Percentiles rank a stretch among this genome's conserved stretches.
phyloP scores from a whole-genome alignment of 345 rosid genomes.

The Eucalyptus polybractea region DNA sequence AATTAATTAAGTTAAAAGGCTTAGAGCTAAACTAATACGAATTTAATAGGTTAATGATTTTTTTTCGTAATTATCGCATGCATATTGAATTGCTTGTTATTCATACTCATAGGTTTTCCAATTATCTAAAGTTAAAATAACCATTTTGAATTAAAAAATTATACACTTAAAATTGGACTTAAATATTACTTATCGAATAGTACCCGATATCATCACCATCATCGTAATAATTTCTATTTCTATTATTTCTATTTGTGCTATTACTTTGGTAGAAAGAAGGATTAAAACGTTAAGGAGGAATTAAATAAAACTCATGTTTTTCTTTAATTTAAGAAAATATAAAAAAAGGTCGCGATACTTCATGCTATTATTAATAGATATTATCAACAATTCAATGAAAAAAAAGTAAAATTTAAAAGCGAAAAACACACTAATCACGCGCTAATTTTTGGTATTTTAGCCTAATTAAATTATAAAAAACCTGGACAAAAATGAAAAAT shows the following conservation, averaged over 20 bases:
- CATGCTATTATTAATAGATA: too few species aligned
- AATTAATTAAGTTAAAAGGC: neutral
- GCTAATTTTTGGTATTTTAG: neutral
- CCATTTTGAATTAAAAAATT: neutral
- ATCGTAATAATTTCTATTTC: neutral
- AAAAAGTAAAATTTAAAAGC: too few species aligned
- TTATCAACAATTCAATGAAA: too few species aligned
- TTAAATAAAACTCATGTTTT: neutral
- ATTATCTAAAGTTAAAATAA: neutral
- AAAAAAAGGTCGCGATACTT: too few species aligned
- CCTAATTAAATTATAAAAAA: neutral
- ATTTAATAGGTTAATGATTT: fast-evolving
- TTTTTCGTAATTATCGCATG: neutral
- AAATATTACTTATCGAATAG: neutral
- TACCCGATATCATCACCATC: neutral
- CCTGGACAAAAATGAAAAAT: neutral
- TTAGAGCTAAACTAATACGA: too few species aligned
- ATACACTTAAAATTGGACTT: neutral
- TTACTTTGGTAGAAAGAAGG: neutral
- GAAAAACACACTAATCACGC: neutral
- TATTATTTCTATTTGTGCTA: neutral
- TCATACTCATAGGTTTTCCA: neutral
- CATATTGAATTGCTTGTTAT: neutral
- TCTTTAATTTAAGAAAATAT: too few species aligned
- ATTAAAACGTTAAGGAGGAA: neutral